Percentiles rank a stretch among this genome's conserved stretches.
Evolutionary conservation across 129 eudicot species (phyloP).

Genomic region (Cynara cardunculus): DNA sequence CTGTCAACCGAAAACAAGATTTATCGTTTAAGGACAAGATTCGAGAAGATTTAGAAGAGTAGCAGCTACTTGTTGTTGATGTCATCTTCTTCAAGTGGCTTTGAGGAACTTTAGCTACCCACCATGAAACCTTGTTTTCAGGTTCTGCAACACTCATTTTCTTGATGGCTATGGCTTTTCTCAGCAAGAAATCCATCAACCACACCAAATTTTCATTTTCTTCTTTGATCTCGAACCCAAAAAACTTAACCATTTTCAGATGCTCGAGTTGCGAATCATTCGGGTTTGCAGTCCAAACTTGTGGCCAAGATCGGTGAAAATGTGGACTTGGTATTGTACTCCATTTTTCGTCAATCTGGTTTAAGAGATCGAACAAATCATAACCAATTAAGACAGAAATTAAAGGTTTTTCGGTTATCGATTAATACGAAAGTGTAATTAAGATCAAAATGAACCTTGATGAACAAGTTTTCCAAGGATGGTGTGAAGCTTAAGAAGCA

Average conservation of each 20-base stretch:
- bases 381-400: neutral
- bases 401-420: neutral
- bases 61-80: conserved; percentile 10
- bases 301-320: conserved; percentile 25
- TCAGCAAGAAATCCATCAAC: conserved; percentile 41
- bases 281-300: conserved; percentile 4
- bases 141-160: conserved; percentile 26
- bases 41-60: conserved; percentile 19
- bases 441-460: conserved; percentile 19
- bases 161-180: conserved; percentile 33
- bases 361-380: neutral
- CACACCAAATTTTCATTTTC: conserved; percentile 15
- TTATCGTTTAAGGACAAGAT: conserved; percentile 1
- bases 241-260: conserved; percentile 17
- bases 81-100: conserved; percentile 27
- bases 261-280: conserved; percentile 18
- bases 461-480: conserved; percentile 31
- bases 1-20: conserved; percentile 21
- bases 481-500: conserved; percentile 39
- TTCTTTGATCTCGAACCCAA: conserved; percentile 24
- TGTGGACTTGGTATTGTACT: conserved; percentile 5
- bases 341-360: conserved; percentile 23
- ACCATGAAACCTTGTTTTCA: conserved; percentile 22
- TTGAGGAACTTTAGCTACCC: conserved; percentile 33
- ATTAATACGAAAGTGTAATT: neutral